Percentiles rank a stretch among this genome's conserved stretches.
These are phyloP conservation scores for Rosa hybrid DNA, from an alignment of 331 rosid species.

Conservation along the genomic window DNA sequence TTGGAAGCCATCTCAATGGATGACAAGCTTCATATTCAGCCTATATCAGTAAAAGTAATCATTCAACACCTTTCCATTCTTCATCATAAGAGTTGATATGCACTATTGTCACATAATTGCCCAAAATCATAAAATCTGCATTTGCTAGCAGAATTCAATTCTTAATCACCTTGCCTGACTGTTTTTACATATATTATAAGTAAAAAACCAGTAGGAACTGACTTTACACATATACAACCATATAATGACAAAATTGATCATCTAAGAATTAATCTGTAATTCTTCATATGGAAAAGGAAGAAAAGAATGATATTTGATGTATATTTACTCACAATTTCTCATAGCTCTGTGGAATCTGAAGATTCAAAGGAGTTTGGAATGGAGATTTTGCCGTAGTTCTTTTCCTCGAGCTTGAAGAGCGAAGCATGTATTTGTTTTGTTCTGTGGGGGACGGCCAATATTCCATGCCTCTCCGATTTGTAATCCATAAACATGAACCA, in stretches of 20 bases:
- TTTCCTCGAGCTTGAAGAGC: constrained; percentile 37
- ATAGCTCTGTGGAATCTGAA: constrained; percentile 68
- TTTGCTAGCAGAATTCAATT: not conserved
- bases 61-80: not conserved
- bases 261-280: not conserved
- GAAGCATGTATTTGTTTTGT: constrained; percentile 56
- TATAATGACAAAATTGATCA: not conserved
- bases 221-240: constrained; percentile 10
- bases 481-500: constrained; percentile 91
- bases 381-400: constrained; percentile 26
- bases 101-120: not conserved
- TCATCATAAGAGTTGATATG: not conserved
- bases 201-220: not conserved
- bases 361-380: constrained; percentile 41
- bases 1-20: constrained; percentile 1
- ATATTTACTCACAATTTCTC: constrained; percentile 73
- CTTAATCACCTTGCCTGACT: too few relatives aligned
- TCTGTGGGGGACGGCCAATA: constrained; percentile 90
- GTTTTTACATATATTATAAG: too few relatives aligned
- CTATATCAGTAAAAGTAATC: not conserved
- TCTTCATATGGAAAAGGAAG: not conserved
- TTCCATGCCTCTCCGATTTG: constrained; percentile 88
- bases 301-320: not conserved
- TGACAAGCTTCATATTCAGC: constrained; percentile 8
- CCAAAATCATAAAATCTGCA: not conserved